Evolutionary conservation across 768 basidiomycete species (phyloP), one percentile per base, ranked within the genome.

Genomic region (Leucosporidium yakuticum): DNA sequence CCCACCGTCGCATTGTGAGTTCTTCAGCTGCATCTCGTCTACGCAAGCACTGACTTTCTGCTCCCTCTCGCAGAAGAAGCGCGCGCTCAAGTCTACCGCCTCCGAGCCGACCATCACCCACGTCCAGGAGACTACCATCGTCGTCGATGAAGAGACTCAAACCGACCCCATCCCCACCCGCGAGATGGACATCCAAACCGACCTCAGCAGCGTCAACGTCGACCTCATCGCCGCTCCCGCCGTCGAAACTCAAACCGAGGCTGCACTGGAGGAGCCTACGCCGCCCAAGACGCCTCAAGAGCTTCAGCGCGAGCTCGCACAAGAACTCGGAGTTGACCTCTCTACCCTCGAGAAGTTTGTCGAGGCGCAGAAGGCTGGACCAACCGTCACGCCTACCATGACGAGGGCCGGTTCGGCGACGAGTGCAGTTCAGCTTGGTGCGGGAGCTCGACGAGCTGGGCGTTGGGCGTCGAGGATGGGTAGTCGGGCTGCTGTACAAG

Each of bases 1-100:
- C 71, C 0, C 64, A 62, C 20, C 64, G 71, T 4, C 71, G 65
- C n/a, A 64, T 72, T 49, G 70, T 68, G 11, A 8, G n/a, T 47
- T 4, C 36, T 23, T 27, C 39, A 19, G 31, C 44, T 19, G 1
- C 36, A n/a, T 34, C 20, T 20, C 17, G 8, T 32, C 50, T 31
- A 6, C 27, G 15, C 4, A 8, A 8, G 59, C 8, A n/a, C 63
- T 68, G 56, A 63, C 50, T n/a, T n/a, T n/a, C n/a, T n/a, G n/a
- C 20, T 8, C 39, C 21, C 20, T 19, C 1, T 5, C 21, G 47
- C 62, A 71, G 71, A 66, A 67, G 65, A 72, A 72, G 63, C 71
- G 71, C 17, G 54, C 59, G 44, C 61, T 64, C 61, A 63, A 62
- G 44, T 44, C 20, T 25, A 44, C 29, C 0, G 15, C 57, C n/a